Conservation (phyloP, 1,139 yeast species). For the Pneumocystis sp. region DNA sequence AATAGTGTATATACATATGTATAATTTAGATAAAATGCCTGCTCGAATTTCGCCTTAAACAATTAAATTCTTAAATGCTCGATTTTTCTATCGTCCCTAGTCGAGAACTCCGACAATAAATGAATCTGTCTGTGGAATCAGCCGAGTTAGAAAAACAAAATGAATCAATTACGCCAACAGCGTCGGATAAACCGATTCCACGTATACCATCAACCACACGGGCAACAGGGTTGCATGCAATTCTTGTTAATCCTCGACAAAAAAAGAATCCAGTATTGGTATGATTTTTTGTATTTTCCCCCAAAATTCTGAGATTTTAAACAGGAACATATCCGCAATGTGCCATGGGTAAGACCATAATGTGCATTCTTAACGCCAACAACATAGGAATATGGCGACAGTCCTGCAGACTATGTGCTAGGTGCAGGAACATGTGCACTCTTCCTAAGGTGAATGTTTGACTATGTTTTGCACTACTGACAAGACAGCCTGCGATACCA, state of each 20-base stretch:
- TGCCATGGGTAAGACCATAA: slow-evolving; percentile 20
- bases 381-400: slow-evolving; percentile 33
- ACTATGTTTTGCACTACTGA: not conserved
- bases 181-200: not conserved
- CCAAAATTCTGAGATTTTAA: not conserved
- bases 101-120: no score
- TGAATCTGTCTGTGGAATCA: no score
- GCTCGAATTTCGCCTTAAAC: no score
- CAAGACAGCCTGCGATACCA: slow-evolving; percentile 51
- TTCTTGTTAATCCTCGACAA: slow-evolving; percentile 37
- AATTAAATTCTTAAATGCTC: no score
- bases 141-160: no score
- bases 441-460: slow-evolving; percentile 32
- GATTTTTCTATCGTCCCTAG: no score
- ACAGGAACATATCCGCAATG: slow-evolving; percentile 30
- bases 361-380: not conserved
- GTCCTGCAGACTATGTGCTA: slow-evolving; percentile 45
- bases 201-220: not conserved
- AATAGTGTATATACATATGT: no score
- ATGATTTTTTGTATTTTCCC: not conserved
- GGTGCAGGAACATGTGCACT: slow-evolving; percentile 54
- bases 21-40: no score
- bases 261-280: slow-evolving; percentile 43
- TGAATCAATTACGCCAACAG: no score
- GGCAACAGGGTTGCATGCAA: slow-evolving; percentile 17